Evolutionary conservation across 2,329 filamentous ascomycete genomes (phyloP).

Genomic region (Knufia fluminis): DNA sequence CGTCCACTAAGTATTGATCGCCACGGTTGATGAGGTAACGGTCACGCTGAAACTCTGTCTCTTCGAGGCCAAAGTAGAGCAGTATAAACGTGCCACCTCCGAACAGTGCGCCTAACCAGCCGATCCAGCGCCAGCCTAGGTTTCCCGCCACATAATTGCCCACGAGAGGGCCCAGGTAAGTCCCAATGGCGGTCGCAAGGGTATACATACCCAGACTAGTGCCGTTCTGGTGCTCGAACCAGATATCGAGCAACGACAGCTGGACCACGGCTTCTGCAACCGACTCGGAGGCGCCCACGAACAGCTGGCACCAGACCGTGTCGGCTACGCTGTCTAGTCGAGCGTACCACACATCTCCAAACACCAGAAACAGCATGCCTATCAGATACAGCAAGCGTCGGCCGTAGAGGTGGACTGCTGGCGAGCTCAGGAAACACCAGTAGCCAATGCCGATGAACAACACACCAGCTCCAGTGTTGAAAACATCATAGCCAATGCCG

Average conservation of each 20-base stretch:
- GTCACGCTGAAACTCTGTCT: constrained; percentile 31
- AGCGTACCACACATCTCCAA: constrained; percentile 48
- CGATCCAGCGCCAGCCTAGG: constrained; percentile 48
- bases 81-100: constrained; percentile 40
- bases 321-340: constrained; percentile 35
- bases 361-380: constrained; percentile 40
- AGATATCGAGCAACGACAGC: constrained; percentile 48
- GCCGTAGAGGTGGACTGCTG: constrained; percentile 47
- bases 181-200: constrained; percentile 47
- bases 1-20: constrained; percentile 1
- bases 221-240: constrained; percentile 50
- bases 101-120: constrained; percentile 43
- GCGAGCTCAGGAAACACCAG: constrained; percentile 45
- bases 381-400: constrained; percentile 47
- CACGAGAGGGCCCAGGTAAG: constrained; percentile 46
- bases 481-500: constrained; percentile 43
- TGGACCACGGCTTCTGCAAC: constrained; percentile 50
- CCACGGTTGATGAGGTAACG: constrained; percentile 11
- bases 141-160: constrained; percentile 43
- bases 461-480: constrained; percentile 50
- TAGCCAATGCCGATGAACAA: constrained; percentile 49
- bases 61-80: constrained; percentile 45
- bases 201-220: constrained; percentile 48
- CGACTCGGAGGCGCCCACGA: constrained; percentile 49
- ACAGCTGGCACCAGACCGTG: constrained; percentile 48